Percentiles rank a stretch among this genome's conserved stretches.
Evolutionary conservation across 352 stramenopile genomes (phyloP).

Genomic region (Pythium apleroticum): DNA sequence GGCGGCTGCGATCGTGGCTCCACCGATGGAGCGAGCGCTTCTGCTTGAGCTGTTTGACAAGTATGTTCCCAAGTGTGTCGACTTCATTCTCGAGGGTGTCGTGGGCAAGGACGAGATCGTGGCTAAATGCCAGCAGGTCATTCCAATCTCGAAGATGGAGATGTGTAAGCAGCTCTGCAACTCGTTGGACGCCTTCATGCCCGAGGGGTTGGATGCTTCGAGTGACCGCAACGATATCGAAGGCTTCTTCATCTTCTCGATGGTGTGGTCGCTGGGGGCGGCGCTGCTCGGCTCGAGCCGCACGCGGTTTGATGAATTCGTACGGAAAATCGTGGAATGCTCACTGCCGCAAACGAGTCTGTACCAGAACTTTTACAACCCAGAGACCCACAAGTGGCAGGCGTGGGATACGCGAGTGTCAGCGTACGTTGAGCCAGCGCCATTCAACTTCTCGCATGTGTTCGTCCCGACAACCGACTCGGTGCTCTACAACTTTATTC

Average conservation of each 20-base stretch:
- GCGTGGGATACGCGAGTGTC: conserved; percentile 85
- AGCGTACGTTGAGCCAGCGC: conserved; percentile 89
- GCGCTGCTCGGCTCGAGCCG: conserved; percentile 81
- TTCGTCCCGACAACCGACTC: conserved; percentile 95
- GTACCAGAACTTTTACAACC: conserved; percentile 91
- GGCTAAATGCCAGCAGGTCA: conserved; percentile 91
- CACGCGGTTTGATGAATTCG: conserved; percentile 88
- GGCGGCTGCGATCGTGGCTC: conserved; percentile 13
- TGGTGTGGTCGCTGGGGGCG: conserved; percentile 92
- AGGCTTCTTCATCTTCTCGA: conserved; percentile 91
- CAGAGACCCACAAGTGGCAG: conserved; percentile 90
- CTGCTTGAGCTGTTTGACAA: conserved; percentile 93
- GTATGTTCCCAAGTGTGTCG: conserved; percentile 90
- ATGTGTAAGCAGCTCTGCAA: conserved; percentile 96
- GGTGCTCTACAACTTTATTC: conserved; percentile 92
- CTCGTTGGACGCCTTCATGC: conserved; percentile 89
- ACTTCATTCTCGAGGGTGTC: conserved; percentile 93
- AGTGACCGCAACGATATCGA: conserved; percentile 75
- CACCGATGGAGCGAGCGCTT: conserved; percentile 50
- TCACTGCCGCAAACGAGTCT: conserved; percentile 76
- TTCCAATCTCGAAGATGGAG: conserved; percentile 93
- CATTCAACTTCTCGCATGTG: conserved; percentile 95
- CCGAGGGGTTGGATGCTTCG: conserved; percentile 47
- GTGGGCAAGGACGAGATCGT: conserved; percentile 87
- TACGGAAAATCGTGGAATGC: conserved; percentile 85